Evolutionary conservation across 768 basidiomycete genomes (phyloP), one percentile per base, ranked within the genome.

Genomic region (Leucogyrophana mollusca): DNA sequence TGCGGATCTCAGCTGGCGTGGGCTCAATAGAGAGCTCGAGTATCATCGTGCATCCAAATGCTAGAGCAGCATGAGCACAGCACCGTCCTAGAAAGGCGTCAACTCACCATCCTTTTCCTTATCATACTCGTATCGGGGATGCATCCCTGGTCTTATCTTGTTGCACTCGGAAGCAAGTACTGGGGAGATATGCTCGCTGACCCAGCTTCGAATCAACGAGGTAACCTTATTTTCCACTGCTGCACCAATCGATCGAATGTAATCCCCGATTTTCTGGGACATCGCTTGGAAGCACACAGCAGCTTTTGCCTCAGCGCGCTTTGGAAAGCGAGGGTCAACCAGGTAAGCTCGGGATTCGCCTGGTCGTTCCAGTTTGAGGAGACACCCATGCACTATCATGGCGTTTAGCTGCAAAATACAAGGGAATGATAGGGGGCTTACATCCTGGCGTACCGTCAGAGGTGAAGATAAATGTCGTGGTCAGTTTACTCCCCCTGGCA

Each of bases 231-330:
- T 62, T 35, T 82, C 79, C 6, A 75, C 53, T 14, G 65, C 69
- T 9, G 64, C 62, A 14, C 63, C 61, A 25, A 82, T 59, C 4
- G 62, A 58, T 14, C 77, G 79, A 35, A 85, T 75, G 52, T 82
- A 81, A 17, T 71, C 62, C 4, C 80, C 81, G 9, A 82, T 66
- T 8, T 81, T 82, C 50, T 80, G 73, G 2, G 82, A 79, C 59
- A 88, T 77, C 0, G 85, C 87, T 13, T 79, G 67, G 18, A 89
- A 61, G 49, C 77, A 80, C 2, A 79, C 87, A 0, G 86, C 87
- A 0, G 74, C 71, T 60, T 83, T 86, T n/a, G 85, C 86, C 43
- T 88, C 85, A 0, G 66, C 63, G 3, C 79, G 79, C 54, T 78
- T 83, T 2, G 69, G 53, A 52, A 87, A 87, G 13, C 70, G 68